Evolutionary conservation across 495 filamentous ascomycete species (phyloP).

Genomic region (Trichoderma erinaceum): DNA sequence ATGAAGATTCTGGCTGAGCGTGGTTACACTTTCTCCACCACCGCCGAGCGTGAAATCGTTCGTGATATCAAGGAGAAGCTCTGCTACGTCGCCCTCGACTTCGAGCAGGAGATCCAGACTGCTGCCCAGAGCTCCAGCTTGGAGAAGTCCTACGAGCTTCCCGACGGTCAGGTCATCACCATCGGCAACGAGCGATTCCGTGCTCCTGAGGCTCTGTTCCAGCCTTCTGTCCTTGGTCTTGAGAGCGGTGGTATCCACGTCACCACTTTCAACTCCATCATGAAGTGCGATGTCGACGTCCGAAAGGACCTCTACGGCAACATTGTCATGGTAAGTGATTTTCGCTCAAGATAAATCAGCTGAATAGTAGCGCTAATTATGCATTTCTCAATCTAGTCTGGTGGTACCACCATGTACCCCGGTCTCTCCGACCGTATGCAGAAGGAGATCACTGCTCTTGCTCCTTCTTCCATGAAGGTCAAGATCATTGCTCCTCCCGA

Average conservation of each 20-base stretch:
- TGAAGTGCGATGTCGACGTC: slow-evolving; percentile 99
- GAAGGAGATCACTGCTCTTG: slow-evolving; percentile 99
- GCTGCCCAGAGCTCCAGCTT: slow-evolving; percentile 91
- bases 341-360: neutral
- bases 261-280: slow-evolving; percentile 99
- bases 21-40: slow-evolving; percentile 98
- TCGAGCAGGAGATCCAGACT: slow-evolving; percentile 99
- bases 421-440: slow-evolving; percentile 99
- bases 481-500: slow-evolving; percentile 98
- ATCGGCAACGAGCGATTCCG: slow-evolving; percentile 99
- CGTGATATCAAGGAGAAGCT: slow-evolving; percentile 99
- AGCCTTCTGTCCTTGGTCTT: slow-evolving; percentile 95
- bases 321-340: slow-evolving; percentile 89
- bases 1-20: slow-evolving; percentile 99
- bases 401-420: slow-evolving; percentile 99
- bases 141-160: slow-evolving; percentile 99
- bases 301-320: slow-evolving; percentile 99
- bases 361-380: slow-evolving; percentile 16
- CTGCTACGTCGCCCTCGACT: slow-evolving; percentile 98
- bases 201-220: slow-evolving; percentile 98
- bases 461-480: slow-evolving; percentile 98
- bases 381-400: slow-evolving; percentile 56
- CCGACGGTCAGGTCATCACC: slow-evolving; percentile 99
- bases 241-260: slow-evolving; percentile 99
- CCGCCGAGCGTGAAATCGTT: slow-evolving; percentile 99